Conservation (phyloP, 177 flowering plant species). For the Vitis hybrid region DNA sequence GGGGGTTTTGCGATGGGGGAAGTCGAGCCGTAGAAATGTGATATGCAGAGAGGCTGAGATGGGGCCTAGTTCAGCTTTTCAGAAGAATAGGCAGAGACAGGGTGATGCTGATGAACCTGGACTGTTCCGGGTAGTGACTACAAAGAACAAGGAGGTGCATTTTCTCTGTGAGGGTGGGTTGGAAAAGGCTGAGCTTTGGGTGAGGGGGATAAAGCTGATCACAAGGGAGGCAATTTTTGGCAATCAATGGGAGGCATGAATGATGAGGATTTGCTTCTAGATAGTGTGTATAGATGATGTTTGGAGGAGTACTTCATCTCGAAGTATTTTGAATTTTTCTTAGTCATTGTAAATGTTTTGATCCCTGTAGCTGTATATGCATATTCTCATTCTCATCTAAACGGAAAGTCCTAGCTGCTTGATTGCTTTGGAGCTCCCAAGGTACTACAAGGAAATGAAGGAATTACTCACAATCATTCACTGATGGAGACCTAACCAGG, state of each 20-base stretch:
- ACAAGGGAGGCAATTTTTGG: constrained; percentile 37
- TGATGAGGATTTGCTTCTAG: background rate
- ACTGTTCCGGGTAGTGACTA: constrained; percentile 57
- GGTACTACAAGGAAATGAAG: too few species aligned
- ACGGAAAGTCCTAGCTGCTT: too few species aligned
- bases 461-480: too few species aligned
- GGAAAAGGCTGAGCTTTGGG: constrained; percentile 66
- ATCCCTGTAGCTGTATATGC: constrained; percentile 16
- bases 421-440: too few species aligned
- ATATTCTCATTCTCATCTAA: background rate
- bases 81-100: constrained; percentile 31
- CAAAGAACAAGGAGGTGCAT: constrained; percentile 64
- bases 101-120: constrained; percentile 40
- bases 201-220: constrained; percentile 63
- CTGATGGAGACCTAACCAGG: too few species aligned
- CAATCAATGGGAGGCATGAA: background rate
- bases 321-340: constrained; percentile 21
- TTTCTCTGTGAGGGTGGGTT: constrained; percentile 59
- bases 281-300: constrained; percentile 17
- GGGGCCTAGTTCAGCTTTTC: constrained; percentile 53
- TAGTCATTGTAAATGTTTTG: constrained; percentile 21
- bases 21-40: constrained; percentile 56
- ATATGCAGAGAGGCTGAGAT: constrained; percentile 48
- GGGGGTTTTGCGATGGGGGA: constrained; percentile 69
- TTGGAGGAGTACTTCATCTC: constrained; percentile 36